Conservation (phyloP, 176 grass and related monocot genomes). For the Raddia distichophylla region DNA sequence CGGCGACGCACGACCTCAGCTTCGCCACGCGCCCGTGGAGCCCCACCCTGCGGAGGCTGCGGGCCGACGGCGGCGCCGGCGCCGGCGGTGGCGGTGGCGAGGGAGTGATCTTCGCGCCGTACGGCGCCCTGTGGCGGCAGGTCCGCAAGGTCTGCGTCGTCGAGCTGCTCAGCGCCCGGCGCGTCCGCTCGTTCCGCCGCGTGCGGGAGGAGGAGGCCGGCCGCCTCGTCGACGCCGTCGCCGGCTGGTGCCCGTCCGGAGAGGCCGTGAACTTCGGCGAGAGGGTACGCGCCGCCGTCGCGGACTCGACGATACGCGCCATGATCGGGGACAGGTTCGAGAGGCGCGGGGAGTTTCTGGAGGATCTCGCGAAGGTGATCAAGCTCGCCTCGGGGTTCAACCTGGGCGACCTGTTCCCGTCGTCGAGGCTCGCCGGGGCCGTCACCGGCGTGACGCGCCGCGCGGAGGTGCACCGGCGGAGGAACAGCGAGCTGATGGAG, state of each 20-base stretch:
- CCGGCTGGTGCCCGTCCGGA: not conserved
- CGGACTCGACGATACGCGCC: too few species aligned
- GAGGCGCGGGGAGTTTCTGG: too few species aligned
- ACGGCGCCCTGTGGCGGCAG: conserved; percentile 26
- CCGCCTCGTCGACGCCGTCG: not conserved
- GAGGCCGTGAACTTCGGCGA: not conserved
- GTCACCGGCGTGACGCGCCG: too few species aligned
- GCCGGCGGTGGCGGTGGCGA: not conserved
- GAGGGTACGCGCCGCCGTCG: not conserved
- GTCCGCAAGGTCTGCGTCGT: conserved; percentile 14
- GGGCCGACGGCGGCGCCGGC: not conserved
- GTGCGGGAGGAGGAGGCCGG: conserved; percentile 24
- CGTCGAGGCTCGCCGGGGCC: too few species aligned
- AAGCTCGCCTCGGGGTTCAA: too few species aligned
- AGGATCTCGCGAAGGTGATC: too few species aligned
- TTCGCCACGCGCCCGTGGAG: conserved; percentile 29
- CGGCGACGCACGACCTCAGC: conserved; percentile 39
- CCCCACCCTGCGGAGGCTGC: not conserved
- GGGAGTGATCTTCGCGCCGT: conserved; percentile 7
- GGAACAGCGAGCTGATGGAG: not conserved
- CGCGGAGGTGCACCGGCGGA: too few species aligned
- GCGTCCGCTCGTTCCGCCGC: not conserved
- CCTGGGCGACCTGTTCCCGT: too few species aligned
- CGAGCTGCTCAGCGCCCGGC: conserved; percentile 14
- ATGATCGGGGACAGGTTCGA: too few species aligned